Evolutionary conservation across 768 basidiomycete genomes (phyloP).

Genomic region (Lyophyllum semitale): DNA sequence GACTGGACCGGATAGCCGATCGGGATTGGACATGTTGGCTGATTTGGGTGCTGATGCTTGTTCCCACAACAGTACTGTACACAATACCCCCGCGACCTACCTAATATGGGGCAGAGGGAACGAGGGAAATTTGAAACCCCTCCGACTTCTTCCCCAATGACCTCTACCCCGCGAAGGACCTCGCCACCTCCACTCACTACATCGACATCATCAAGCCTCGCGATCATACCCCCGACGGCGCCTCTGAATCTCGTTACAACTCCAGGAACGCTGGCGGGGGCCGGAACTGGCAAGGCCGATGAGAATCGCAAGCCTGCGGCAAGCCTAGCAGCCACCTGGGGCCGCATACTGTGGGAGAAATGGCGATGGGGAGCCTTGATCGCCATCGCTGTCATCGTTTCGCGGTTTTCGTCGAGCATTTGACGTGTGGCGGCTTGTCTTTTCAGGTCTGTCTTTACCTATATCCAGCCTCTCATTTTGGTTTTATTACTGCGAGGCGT

Average conservation of each 20-base stretch:
- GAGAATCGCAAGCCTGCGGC: conserved; percentile 31
- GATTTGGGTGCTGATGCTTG: conserved; percentile 5
- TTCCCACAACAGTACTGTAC: conserved; percentile 61
- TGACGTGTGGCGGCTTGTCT: conserved; percentile 17
- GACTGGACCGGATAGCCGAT: background rate
- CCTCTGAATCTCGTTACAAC: conserved; percentile 7
- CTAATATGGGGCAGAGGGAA: conserved; percentile 91
- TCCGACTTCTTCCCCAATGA: conserved; percentile 14
- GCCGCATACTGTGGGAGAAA: conserved; percentile 75
- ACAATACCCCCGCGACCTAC: conserved; percentile 67
- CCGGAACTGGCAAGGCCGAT: conserved; percentile 20
- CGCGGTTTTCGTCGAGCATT: conserved; percentile 63
- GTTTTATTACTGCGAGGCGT: background rate
- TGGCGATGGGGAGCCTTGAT: conserved; percentile 85
- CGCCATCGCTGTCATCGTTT: conserved; percentile 75
- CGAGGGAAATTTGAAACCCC: conserved; percentile 49
- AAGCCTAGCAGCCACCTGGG: conserved; percentile 64
- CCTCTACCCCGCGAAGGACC: conserved; percentile 11
- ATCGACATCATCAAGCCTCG: conserved; percentile 6
- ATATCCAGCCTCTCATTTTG: background rate
- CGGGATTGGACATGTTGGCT: background rate
- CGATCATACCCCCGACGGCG: conserved; percentile 9
- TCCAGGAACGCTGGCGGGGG: background rate
- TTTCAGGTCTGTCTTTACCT: background rate
- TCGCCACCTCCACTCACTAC: conserved; percentile 3